Base-by-base conservation (phyloP, 768 basidiomycete species). In the Termitomyces sp. region DNA sequence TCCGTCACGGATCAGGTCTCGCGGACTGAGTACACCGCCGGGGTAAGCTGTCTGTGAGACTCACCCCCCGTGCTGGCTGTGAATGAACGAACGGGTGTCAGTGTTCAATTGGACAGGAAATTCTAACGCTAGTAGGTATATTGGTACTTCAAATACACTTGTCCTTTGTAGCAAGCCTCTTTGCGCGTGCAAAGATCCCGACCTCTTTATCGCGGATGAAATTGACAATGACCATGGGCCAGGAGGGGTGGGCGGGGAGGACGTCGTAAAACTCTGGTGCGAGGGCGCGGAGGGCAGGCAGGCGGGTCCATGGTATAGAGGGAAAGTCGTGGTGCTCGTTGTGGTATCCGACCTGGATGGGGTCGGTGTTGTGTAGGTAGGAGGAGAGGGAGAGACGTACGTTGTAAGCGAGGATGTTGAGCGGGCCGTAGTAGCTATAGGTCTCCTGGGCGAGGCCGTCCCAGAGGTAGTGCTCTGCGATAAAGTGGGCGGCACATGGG, bases 281-380 rank as follows among this genome's bases (percentile, higher is more conserved):
- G 29, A 97, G 79, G 2, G 80, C 79, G 31, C 87, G 85, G 22
- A 99, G 83, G 5, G 83, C 82, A 2, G 94, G 92, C 0, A 98
- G 80, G 24, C 90, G 85, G 18, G 95, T 98, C 97, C 97, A 99
- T 1, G 97, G 82, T 1, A 99, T 73, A 13, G 94, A 94, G 8
- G 97, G 95, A 73, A 99, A 98, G 73, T 99, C 97, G 73, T 99
- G 97, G 72, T 99, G 97, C 67, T 98, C 97, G 71, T 99, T 98
- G 71, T 99, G 97, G 69, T 98, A 98, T 39, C 97, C 97, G 63
- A 98, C 92, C 92, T 94, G 62, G 0, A 9, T n/a, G 13, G 1
- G 20, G 55, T 44, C 27, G 44, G 24, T 8, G 22, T 41, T 4
- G 22, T 13, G 22, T 13, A 4, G 4, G 10, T 26, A 65, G 18